Evolutionary conservation across 345 rosid species (phyloP), one percentile per base, ranked within the genome.

Genomic region (Anastatica hierochuntica): DNA sequence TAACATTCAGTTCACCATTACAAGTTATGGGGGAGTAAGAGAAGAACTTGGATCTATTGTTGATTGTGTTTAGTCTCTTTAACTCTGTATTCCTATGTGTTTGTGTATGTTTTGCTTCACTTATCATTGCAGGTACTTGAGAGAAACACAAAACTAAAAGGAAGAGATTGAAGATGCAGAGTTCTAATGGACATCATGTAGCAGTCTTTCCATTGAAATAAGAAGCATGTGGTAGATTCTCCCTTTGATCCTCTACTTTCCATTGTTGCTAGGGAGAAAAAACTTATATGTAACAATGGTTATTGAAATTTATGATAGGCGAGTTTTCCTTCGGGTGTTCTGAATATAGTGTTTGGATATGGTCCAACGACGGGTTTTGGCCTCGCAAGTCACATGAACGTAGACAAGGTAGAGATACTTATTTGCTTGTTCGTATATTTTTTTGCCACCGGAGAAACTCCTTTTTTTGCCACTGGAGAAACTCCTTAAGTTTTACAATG

Each of bases 341-440:
- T 90, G 68, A 90, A 86, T 50, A 57, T 90, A 19, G 85, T 90
- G 66, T 85, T 90, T 38, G 90, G 95, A 43, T 86, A 36, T 35
- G 95, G 97, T 68, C 79, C 82, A 18, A 83, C 88, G 5, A 94
- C 94, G 1, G 97, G 97, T 67, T 80, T 86, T 27, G 60, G 95
- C 45, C 84, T 90, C 21, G 94, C 90, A 2, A 74, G 88, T 65
- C 95, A 90, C 63, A 81, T 83, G 88, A 80, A 82, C 69, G 97
- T 90, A n/a, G 97, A 90, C 75, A 86, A 90, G 97, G 97, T 90
- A 12, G 12, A 54, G 3, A 61, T 34, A 20, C 14, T 7, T 14
- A 10, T 42, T 17, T 47, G 0, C 24, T 48, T 54, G 2, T 30
- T 51, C 12, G 2, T 27, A 13, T 10, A 33, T 24, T 35, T 26